Evolutionary conservation across 768 basidiomycete genomes (phyloP).

Genomic region (Psilocybe tampanensis): DNA sequence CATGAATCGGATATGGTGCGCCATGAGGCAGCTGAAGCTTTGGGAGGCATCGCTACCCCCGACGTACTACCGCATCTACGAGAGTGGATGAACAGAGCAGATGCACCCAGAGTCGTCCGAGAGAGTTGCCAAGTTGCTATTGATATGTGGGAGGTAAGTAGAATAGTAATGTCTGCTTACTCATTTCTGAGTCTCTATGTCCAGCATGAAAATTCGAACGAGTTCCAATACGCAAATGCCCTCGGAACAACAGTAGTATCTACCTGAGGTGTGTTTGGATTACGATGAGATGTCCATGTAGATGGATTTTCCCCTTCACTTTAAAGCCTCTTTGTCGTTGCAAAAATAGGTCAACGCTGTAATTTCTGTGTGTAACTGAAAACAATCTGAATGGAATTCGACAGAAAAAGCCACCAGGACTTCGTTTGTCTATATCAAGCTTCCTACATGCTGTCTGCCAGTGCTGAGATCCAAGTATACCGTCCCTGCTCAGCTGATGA

Average conservation of each 20-base stretch:
- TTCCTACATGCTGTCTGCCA: no score
- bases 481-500: no score
- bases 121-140: slow-evolving; percentile 97
- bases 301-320: background rate
- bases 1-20: slow-evolving; percentile 95
- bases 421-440: no score
- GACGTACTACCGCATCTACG: slow-evolving; percentile 87
- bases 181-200: background rate
- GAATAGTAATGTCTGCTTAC: background rate
- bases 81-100: slow-evolving; percentile 79
- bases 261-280: slow-evolving; percentile 1
- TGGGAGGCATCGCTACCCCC: slow-evolving; percentile 95
- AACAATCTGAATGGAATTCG: background rate
- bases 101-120: slow-evolving; percentile 86
- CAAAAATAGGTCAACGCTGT: no score
- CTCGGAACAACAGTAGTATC: slow-evolving; percentile 23
- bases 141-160: slow-evolving; percentile 92
- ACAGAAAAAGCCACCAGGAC: no score
- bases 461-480: no score
- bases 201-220: slow-evolving; percentile 78
- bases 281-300: background rate
- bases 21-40: slow-evolving; percentile 97
- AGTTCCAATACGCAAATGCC: slow-evolving; percentile 76
- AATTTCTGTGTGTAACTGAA: background rate
- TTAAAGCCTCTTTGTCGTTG: background rate